phyloP scores from a whole-genome alignment of 768 basidiomycete genomes.

The Boletus reticulatus region DNA sequence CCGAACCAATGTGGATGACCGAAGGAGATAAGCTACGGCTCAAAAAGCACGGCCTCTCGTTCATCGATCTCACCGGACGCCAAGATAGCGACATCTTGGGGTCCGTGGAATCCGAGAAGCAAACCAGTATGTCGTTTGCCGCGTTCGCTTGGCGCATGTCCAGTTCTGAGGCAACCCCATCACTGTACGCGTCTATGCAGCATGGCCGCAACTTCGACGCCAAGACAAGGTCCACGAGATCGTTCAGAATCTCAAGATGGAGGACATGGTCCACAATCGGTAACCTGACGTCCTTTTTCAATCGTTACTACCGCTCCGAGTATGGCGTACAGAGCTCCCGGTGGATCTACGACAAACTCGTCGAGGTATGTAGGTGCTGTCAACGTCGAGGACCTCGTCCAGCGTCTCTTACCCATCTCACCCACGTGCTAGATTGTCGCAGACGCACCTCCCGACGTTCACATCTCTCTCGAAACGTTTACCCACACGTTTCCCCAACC shows the following conservation, averaged over 20 bases:
- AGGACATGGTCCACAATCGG: neutral
- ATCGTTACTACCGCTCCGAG: conserved; percentile 2
- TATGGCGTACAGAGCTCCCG: conserved; percentile 39
- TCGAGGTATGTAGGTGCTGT: neutral
- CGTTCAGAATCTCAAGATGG: neutral
- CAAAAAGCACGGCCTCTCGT: neutral
- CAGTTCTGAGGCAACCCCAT: neutral
- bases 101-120: neutral
- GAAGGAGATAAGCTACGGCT: conserved; percentile 3
- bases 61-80: neutral
- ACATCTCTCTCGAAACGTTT: conserved; percentile 21
- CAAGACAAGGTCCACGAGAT: neutral
- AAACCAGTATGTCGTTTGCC: neutral
- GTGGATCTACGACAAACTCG: conserved; percentile 34
- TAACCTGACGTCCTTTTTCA: neutral
- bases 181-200: neutral
- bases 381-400: no score
- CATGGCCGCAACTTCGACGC: neutral
- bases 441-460: conserved; percentile 10
- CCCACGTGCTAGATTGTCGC: conserved; percentile 6
- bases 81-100: neutral
- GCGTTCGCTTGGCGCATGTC: no score
- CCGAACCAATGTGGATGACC: neutral
- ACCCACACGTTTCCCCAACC: conserved; percentile 19
- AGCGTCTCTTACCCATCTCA: neutral